phyloP scores from a whole-genome alignment of 2,329 filamentous ascomycete genomes.

The Grosmannia clavigera region DNA sequence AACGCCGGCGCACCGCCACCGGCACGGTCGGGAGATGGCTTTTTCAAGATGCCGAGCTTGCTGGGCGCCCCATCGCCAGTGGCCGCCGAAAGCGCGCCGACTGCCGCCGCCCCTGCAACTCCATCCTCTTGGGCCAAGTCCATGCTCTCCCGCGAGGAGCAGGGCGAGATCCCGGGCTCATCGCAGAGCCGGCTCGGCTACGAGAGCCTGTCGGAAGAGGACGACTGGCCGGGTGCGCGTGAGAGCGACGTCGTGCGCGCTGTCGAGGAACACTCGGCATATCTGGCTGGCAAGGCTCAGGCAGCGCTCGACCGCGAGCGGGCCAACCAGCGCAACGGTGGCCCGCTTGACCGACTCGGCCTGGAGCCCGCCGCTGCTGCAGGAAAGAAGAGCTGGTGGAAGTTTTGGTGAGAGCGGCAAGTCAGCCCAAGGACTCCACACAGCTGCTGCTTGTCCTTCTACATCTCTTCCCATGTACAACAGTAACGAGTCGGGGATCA shows the following conservation, averaged over 20 bases:
- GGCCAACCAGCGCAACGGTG: constrained; percentile 30
- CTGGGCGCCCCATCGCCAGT: constrained; percentile 28
- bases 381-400: constrained; percentile 28
- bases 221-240: constrained; percentile 17
- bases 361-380: constrained; percentile 16
- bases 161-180: constrained; percentile 14
- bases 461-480: background rate
- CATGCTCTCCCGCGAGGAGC: constrained; percentile 25
- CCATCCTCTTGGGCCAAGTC: constrained; percentile 23
- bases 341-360: constrained; percentile 34
- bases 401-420: constrained; percentile 8
- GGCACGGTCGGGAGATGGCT: constrained; percentile 7
- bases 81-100: constrained; percentile 11
- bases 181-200: constrained; percentile 18
- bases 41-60: constrained; percentile 36
- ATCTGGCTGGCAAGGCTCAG: constrained; percentile 24
- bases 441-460: background rate
- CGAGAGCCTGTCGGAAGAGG: constrained; percentile 22
- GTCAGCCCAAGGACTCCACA: background rate
- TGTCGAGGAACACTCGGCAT: constrained; percentile 20
- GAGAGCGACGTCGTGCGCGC: constrained; percentile 19
- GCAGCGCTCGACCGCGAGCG: constrained; percentile 34
- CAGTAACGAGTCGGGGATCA: background rate
- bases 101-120: constrained; percentile 10
- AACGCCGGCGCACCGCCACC: constrained; percentile 14